These are phyloP conservation scores for Plasmodium blacklocki DNA, from an alignment of 169 alveolate species.

Conservation along the genomic window DNA sequence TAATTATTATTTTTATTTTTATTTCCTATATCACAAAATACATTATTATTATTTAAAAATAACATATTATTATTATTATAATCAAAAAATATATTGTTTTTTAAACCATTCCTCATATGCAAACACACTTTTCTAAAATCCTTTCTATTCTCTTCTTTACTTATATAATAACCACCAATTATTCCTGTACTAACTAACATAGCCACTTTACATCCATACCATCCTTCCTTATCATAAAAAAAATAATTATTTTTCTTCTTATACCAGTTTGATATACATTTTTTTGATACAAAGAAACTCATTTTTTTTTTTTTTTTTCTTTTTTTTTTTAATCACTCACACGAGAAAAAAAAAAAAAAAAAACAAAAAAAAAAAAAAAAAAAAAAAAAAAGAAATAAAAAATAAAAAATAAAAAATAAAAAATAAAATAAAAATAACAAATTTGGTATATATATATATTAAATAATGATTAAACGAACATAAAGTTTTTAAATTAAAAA, in stretches of 20 bases:
- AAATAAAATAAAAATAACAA: too few relatives aligned
- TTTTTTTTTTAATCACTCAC: too few relatives aligned
- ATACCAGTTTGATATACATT: slow-evolving; percentile 21
- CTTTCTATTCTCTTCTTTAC: slow-evolving; percentile 55
- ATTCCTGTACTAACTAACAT: slow-evolving; percentile 21
- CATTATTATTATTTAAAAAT: slow-evolving; percentile 16
- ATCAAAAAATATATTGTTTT: too few relatives aligned
- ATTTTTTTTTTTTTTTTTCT: slow-evolving; percentile 2
- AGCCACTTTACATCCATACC: slow-evolving; percentile 5
- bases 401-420: too few relatives aligned
- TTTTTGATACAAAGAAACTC: slow-evolving; percentile 13
- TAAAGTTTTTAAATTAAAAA: too few relatives aligned
- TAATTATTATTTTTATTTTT: slow-evolving; percentile 8
- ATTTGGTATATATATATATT: too few relatives aligned
- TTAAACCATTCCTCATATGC: slow-evolving; percentile 20
- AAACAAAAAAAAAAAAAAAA: too few relatives aligned
- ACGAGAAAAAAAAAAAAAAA: too few relatives aligned
- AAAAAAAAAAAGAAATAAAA: not conserved
- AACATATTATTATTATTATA: not conserved
- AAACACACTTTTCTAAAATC: slow-evolving; percentile 4
- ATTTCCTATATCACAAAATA: slow-evolving; percentile 18
- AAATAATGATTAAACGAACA: too few relatives aligned
- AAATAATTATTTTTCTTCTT: slow-evolving; percentile 7
- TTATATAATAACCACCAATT: slow-evolving; percentile 10
- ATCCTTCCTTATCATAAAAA: not conserved